Evolutionary conservation across 129 eudicot species (phyloP).

Genomic region (Flaveria sonorensis): DNA sequence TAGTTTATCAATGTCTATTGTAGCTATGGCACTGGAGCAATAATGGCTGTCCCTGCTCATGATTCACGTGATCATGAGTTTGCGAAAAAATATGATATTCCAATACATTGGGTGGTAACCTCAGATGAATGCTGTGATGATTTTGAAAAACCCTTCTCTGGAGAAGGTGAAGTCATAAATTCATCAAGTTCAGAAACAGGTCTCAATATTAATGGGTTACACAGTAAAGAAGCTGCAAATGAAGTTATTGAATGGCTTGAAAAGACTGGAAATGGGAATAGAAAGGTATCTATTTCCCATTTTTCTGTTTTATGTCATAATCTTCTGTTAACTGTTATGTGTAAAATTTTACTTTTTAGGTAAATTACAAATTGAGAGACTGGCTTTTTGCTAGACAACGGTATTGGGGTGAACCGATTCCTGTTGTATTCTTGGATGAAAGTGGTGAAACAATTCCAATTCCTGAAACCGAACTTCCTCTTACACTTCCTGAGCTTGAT

Average conservation of each 20-base stretch:
- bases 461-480: constrained; percentile 88
- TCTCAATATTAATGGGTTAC: constrained; percentile 74
- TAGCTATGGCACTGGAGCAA: constrained; percentile 99
- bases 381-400: constrained; percentile 99
- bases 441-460: constrained; percentile 69
- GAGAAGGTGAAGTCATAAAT: constrained; percentile 72
- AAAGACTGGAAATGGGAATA: constrained; percentile 73
- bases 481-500: constrained; percentile 91
- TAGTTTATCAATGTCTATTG: constrained; percentile 27
- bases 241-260: constrained; percentile 84
- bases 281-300: constrained; percentile 48
- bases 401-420: constrained; percentile 99
- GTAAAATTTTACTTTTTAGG: constrained; percentile 42
- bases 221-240: constrained; percentile 68
- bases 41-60: constrained; percentile 99
- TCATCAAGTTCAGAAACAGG: constrained; percentile 75
- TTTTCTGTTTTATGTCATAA: constrained; percentile 9
- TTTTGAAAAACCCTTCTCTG: constrained; percentile 65
- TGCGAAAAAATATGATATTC: constrained; percentile 74
- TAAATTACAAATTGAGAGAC: constrained; percentile 89
- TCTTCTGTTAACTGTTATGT: neutral
- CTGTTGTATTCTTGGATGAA: constrained; percentile 71
- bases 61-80: constrained; percentile 92
- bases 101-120: constrained; percentile 69
- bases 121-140: constrained; percentile 53